These are phyloP conservation scores for Starmerella vaccinii DNA, from an alignment of 805 yeast genomes.

Conservation along the genomic window DNA sequence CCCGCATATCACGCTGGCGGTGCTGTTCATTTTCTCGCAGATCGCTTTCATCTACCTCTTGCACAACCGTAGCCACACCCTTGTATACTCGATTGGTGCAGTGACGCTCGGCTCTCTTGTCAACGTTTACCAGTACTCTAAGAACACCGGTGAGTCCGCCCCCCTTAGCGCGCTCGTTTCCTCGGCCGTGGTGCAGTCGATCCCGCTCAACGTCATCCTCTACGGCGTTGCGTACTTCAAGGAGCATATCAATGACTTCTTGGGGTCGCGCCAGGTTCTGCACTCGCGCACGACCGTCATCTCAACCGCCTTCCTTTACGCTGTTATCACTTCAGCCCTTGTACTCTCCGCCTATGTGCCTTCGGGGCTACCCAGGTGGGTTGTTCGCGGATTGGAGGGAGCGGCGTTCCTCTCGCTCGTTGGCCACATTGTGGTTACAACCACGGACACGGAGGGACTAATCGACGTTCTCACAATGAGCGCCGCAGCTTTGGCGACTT, in stretches of 20 bases:
- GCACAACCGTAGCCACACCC: constrained; percentile 4
- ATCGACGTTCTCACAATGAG: neutral
- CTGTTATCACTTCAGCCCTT: neutral
- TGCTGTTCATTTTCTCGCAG: neutral
- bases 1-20: constrained; percentile 1
- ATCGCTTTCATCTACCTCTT: neutral
- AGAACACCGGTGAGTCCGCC: neutral
- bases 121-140: neutral
- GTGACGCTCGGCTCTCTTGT: neutral
- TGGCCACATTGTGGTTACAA: neutral
- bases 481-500: constrained; percentile 1
- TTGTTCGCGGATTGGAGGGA: neutral
- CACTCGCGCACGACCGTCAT: neutral
- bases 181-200: neutral
- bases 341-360: neutral
- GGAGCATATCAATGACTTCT: neutral
- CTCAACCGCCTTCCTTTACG: neutral
- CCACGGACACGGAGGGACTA: neutral
- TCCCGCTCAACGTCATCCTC: constrained; percentile 1
- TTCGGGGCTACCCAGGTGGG: neutral
- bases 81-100: neutral
- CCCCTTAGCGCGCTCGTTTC: neutral
- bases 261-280: neutral
- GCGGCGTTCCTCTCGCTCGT: constrained; percentile 2
- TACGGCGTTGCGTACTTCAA: constrained; percentile 3